Evolutionary conservation across 2,329 filamentous ascomycete genomes (phyloP).

Genomic region (Ambrosiella cleistominuta): DNA sequence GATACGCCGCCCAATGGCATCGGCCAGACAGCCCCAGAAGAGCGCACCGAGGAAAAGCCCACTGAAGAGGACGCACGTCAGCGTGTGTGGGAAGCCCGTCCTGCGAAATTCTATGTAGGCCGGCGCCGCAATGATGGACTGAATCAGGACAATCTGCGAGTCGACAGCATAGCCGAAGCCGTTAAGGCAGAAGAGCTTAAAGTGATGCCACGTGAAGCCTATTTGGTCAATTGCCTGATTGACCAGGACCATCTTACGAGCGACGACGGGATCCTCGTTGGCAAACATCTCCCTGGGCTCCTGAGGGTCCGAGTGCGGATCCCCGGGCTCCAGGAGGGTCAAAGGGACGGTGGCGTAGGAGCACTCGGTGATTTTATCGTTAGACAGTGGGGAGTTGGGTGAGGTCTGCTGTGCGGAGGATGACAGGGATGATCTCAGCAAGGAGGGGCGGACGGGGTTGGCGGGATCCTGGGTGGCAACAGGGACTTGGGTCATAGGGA

Average conservation of each 20-base stretch:
- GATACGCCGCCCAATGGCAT: constrained; percentile 48
- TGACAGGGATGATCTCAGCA: too few species aligned
- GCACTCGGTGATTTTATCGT: too few species aligned
- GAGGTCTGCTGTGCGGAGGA: too few species aligned
- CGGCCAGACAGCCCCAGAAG: constrained; percentile 51
- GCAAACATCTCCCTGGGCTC: background rate
- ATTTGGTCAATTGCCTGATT: constrained; percentile 47
- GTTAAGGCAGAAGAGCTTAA: constrained; percentile 43
- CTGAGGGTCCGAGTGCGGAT: too few species aligned
- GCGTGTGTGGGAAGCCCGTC: constrained; percentile 34
- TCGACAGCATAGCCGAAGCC: constrained; percentile 38
- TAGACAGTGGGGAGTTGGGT: too few species aligned
- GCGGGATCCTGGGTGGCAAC: too few species aligned
- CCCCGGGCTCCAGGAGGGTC: too few species aligned
- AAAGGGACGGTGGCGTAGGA: too few species aligned
- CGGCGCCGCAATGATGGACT: constrained; percentile 41
- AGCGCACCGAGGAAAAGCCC: constrained; percentile 38
- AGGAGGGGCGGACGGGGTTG: too few species aligned
- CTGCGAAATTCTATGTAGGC: constrained; percentile 42
- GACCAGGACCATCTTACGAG: constrained; percentile 50
- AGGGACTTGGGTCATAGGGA: too few species aligned
- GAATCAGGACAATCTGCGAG: constrained; percentile 33
- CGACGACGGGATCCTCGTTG: constrained; percentile 38
- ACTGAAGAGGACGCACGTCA: constrained; percentile 45
- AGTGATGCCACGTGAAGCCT: constrained; percentile 41